Base-by-base conservation (phyloP, 2,329 filamentous ascomycete genomes). In the Paraphaeosphaeria sporulosa region DNA sequence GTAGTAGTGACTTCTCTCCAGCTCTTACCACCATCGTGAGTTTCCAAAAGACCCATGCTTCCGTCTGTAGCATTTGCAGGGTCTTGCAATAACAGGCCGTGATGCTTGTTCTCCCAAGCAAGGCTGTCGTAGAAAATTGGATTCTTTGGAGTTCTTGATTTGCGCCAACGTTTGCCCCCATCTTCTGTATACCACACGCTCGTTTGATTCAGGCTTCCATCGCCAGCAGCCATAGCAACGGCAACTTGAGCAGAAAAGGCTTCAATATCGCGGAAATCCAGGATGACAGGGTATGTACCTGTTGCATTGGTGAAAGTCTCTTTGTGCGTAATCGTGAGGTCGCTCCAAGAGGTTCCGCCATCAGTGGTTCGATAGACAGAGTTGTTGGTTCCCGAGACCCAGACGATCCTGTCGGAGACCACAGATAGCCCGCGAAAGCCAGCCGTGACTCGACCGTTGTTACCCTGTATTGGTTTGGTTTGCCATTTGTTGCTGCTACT, bases 231-330 rank as follows among this genome's bases (percentile, higher is more conserved):
- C 50, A 52, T 52, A 2, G 50, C 50, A 42, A 52, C 36, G 23
- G 50, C 50, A n/a, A 43, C 36, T n/a, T 4, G 50, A 12, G 50
- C 23, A n/a, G 32, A 38, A n/a, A 52, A 52, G 17, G 50, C 50
- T 21, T 52, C 32, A n/a, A 52, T 52, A 21, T 52, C 50, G 23
- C 50, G 50, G 23, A 52, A 52, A 23, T 52, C 50, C 12, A 52
- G 6, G 17, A 52, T 17, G 3, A 52, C 50, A 19, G 50, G 50
- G 17, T 52, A 52, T 9, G 50, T 52, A 43, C 50, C 50, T 23
- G 50, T 52, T 8, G 27, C 34, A 17, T 52, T 52, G 36, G 50
- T 52, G 36, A 52, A 52, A 9, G 50, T 42, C n/a, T 52, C 50
- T 21, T 42, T 43, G 36, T 52, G 50, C 15, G 27, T 23, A 8